phyloP scores from a whole-genome alignment of 306 rosid species.

The Glycyrrhiza uralensis region DNA sequence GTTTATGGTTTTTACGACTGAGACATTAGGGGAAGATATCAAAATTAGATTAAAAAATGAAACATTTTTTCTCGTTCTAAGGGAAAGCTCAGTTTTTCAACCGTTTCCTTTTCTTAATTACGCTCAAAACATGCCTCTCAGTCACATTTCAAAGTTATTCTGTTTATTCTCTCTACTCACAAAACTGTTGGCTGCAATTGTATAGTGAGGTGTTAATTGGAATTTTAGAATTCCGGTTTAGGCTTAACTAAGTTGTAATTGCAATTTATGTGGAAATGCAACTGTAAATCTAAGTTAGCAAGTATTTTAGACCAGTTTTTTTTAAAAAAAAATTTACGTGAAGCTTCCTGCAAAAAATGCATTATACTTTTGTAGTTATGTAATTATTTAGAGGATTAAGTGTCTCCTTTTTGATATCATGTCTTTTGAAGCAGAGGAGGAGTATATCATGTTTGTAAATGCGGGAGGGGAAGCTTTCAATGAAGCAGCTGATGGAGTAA shows the following conservation, averaged over 20 bases:
- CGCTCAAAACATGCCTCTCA: not conserved
- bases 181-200: not conserved
- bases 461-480: conserved; percentile 66
- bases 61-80: not conserved
- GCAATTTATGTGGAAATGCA: not conserved
- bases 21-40: not conserved
- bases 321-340: not conserved
- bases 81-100: not conserved
- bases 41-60: not conserved
- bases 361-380: not conserved
- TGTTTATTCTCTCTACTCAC: not conserved
- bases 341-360: not conserved
- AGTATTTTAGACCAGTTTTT: not conserved
- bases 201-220: not conserved
- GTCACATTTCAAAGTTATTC: not conserved
- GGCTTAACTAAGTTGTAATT: not conserved
- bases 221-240: conserved; percentile 6
- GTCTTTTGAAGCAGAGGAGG: conserved; percentile 54
- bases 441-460: conserved; percentile 66
- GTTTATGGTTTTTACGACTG: not conserved
- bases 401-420: conserved; percentile 7
- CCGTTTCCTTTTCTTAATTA: not conserved
- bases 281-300: not conserved
- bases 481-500: conserved; percentile 50
- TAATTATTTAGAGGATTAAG: conserved; percentile 6